Evolutionary conservation across 257 asterid species (phyloP).

Genomic region (Thymus quinquecostatus): DNA sequence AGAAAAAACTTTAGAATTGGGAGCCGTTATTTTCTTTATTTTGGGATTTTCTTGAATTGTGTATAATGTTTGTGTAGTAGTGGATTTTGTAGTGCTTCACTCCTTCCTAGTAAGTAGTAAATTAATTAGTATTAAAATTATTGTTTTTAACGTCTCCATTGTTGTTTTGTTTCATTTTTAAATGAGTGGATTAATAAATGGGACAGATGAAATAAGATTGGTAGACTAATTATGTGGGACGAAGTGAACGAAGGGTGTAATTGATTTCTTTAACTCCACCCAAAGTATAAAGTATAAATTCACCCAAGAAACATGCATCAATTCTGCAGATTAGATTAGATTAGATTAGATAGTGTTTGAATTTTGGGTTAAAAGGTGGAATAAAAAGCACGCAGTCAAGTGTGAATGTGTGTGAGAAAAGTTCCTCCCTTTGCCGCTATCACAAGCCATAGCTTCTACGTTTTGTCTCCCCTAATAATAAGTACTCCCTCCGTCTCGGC

Average conservation of each 20-base stretch:
- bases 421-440: conserved; percentile 40
- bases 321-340: not conserved
- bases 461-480: conserved; percentile 25
- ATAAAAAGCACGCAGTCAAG: conserved; percentile 17
- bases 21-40: conserved; percentile 24
- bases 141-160: not conserved
- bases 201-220: too few species aligned
- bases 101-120: conserved; percentile 7
- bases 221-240: too few species aligned
- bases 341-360: not conserved
- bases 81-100: not conserved
- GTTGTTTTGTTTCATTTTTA: too few species aligned
- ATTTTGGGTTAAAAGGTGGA: too few species aligned
- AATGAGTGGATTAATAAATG: too few species aligned
- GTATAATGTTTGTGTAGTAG: conserved; percentile 35
- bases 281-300: not conserved
- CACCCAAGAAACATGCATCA: not conserved
- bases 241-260: not conserved
- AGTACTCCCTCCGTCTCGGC: too few species aligned
- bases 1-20: conserved; percentile 1
- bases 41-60: conserved; percentile 34
- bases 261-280: conserved; percentile 8
- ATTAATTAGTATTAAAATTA: not conserved
- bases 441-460: conserved; percentile 50
- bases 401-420: conserved; percentile 33